Base-by-base conservation (phyloP, 768 basidiomycete species). In the Chalciporus chontae region DNA sequence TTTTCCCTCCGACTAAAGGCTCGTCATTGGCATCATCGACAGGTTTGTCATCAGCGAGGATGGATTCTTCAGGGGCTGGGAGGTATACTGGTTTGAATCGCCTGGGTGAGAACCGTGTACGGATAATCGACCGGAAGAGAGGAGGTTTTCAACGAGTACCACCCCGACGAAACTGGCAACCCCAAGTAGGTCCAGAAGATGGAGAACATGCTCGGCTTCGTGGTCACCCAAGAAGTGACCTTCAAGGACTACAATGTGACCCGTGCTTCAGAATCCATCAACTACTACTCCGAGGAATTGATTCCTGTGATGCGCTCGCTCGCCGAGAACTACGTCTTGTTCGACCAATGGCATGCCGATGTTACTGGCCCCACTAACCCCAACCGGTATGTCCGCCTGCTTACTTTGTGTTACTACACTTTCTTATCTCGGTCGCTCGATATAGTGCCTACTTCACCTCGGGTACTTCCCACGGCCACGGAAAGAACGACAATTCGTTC, bases 111-210 rank as follows among this genome's bases (percentile, higher is more conserved):
- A 74, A 75, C 4, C 63, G 59, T 38, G 76, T 71, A 43, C 86
- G 76, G 36, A 90, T 81, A 48, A 90, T 84, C 84, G 84, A 90
- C 24, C 71, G 71, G 60, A 80, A 85, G 11, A 90, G 50, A 4
- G 68, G 21, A 21, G 21, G 21, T 21, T 2, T 21, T 21, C 21
- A 21, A 21, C 21, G 2, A 21, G 21, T 21, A 21, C 21, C 61
- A 64, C 27, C 61, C 62, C 11, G 19, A 64, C 9, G 62, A 64
- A 27, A 48, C 56, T 0, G 51, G 39, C 29, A 5, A 14, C 3
- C 31, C 50, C 5, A 29, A 50, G 19, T 1, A 3, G 13, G 10
- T 62, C 11, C 27, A 45, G 31, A 7, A 19, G 2, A 38, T 31
- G 8, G 56, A 63, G 43, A 13, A 11, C 6, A 63, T 63, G 61